Evolutionary conservation across 306 rosid species (phyloP).

Genomic region (Oxytropis ochrocephala): DNA sequence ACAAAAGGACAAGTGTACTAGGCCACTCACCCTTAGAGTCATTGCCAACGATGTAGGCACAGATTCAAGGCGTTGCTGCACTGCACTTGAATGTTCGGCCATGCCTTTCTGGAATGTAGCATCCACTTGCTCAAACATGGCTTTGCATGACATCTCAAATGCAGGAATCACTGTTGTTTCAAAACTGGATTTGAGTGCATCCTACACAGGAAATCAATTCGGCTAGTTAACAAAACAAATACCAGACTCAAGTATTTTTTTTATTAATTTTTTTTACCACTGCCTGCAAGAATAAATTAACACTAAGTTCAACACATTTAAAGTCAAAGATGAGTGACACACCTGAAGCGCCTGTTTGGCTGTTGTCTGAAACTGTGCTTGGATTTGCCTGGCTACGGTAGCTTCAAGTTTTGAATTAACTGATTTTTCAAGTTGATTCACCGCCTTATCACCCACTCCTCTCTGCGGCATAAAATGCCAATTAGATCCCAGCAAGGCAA

Average conservation of each 20-base stretch:
- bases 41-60: conserved; percentile 71
- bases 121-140: conserved; percentile 97
- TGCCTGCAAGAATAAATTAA: not conserved
- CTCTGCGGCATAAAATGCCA: conserved; percentile 47
- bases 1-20: conserved; percentile 5
- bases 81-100: conserved; percentile 69
- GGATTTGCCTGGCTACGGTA: conserved; percentile 92
- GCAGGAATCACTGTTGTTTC: conserved; percentile 81
- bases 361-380: conserved; percentile 94
- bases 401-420: conserved; percentile 82
- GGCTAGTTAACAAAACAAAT: no score
- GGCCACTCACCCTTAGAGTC: conserved; percentile 62
- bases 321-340: conserved; percentile 11
- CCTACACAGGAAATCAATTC: conserved; percentile 52
- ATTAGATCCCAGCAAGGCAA: conserved; percentile 37
- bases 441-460: conserved; percentile 96
- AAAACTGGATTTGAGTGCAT: conserved; percentile 69
- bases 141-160: conserved; percentile 87
- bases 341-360: conserved; percentile 99
- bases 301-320: not conserved
- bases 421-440: conserved; percentile 89
- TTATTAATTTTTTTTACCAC: not conserved
- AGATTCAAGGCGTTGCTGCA: conserved; percentile 81
- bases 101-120: conserved; percentile 92
- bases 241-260: not conserved